phyloP scores from a whole-genome alignment of 1,284 basidiomycete species.

The Erythrobasidium hasegawianum region DNA sequence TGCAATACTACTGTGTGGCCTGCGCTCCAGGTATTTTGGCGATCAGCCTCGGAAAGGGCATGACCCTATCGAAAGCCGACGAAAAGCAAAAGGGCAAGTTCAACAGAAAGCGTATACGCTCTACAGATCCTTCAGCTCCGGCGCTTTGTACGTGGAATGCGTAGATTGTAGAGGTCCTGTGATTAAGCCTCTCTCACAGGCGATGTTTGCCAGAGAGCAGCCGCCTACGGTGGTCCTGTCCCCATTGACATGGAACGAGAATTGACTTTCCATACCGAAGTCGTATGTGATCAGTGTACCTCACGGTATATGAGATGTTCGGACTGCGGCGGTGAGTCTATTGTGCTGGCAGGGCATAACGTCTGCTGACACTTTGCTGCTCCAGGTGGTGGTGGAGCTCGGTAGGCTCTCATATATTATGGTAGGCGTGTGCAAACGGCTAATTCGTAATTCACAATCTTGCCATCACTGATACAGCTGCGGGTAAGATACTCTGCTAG shows the following conservation, averaged over 20 bases:
- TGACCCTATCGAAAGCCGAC: no score
- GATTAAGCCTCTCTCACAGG: no score
- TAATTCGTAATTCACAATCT: no score
- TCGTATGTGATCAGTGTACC: slow-evolving; percentile 38
- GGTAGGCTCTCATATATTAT: no score
- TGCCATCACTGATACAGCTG: background rate
- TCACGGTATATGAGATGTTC: slow-evolving; percentile 37
- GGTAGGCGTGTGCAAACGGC: no score
- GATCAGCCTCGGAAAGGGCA: no score
- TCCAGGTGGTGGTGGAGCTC: background rate
- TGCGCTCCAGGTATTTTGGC: slow-evolving; percentile 1
- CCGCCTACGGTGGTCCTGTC: slow-evolving; percentile 14
- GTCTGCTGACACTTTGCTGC: slow-evolving; percentile 11
- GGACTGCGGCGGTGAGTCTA: slow-evolving; percentile 22
- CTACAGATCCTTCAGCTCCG: slow-evolving; percentile 4
- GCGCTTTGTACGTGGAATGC: slow-evolving; percentile 1
- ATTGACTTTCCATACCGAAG: slow-evolving; percentile 36
- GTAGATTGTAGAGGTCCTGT: no score
- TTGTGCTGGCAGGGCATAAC: no score
- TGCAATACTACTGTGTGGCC: slow-evolving; percentile 16
- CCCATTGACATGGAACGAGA: slow-evolving; percentile 3
- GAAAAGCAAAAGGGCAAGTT: background rate
- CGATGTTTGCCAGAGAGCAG: slow-evolving; percentile 19
- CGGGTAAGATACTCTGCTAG: background rate
- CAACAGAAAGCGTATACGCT: slow-evolving; percentile 3